phyloP scores from a whole-genome alignment of 768 basidiomycete species.

The Hericium coralloides region DNA sequence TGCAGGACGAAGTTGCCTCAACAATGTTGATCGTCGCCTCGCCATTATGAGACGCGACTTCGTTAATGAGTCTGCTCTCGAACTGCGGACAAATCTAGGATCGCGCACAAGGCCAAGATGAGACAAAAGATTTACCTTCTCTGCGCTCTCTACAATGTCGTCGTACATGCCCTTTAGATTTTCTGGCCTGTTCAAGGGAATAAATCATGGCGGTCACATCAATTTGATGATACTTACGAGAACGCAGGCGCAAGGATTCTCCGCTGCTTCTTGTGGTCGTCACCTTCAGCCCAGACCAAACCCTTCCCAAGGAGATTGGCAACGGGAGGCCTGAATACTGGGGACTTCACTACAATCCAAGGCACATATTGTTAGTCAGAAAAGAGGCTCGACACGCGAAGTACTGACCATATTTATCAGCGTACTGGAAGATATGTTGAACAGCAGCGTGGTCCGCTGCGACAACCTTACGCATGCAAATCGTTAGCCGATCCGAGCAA shows the following conservation, averaged over 20 bases:
- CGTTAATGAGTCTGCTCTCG: background rate
- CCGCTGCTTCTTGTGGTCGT: slow-evolving; percentile 22
- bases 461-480: slow-evolving; percentile 19
- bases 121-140: slow-evolving; percentile 17
- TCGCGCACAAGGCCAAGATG: slow-evolving; percentile 15
- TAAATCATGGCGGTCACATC: background rate
- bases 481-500: background rate
- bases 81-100: background rate
- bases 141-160: slow-evolving; percentile 25
- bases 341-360: slow-evolving; percentile 17
- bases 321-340: slow-evolving; percentile 17
- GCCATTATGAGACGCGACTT: background rate
- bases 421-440: slow-evolving; percentile 30
- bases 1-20: background rate
- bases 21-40: background rate
- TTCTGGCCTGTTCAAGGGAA: slow-evolving; percentile 18
- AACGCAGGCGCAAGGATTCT: slow-evolving; percentile 27
- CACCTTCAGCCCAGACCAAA: slow-evolving; percentile 24
- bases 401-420: slow-evolving; percentile 23
- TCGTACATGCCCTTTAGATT: slow-evolving; percentile 27
- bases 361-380: slow-evolving; percentile 1
- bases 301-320: slow-evolving; percentile 22
- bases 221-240: slow-evolving; percentile 20
- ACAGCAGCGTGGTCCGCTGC: slow-evolving; percentile 28
- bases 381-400: background rate